phyloP scores from a whole-genome alignment of 108 stramenopile species.

The Cyclotella choctawhatcheeana region DNA sequence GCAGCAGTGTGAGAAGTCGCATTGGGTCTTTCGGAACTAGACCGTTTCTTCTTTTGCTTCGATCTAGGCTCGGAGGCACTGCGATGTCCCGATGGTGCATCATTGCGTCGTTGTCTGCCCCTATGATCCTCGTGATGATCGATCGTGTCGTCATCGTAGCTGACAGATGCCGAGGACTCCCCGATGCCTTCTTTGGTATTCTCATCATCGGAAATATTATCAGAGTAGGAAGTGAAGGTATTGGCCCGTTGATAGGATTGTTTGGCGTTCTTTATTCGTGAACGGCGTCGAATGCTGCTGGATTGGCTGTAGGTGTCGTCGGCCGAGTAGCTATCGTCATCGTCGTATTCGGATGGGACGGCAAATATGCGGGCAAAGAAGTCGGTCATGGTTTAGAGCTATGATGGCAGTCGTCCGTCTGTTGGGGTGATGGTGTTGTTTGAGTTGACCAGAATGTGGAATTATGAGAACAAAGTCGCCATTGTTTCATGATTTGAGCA shows the following conservation, averaged over 20 bases:
- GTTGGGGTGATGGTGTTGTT: no score
- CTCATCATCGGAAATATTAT: not conserved
- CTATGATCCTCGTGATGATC: not conserved
- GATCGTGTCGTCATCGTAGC: not conserved
- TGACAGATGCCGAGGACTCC: not conserved
- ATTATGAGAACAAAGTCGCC: no score
- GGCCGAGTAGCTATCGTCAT: conserved; percentile 16
- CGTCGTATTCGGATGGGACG: conserved; percentile 34
- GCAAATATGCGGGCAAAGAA: conserved; percentile 40
- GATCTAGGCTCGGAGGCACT: conserved; percentile 28
- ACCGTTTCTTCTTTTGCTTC: conserved; percentile 9
- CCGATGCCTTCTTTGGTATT: not conserved
- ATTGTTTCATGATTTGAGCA: no score
- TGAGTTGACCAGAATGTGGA: no score
- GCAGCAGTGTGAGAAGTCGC: not conserved
- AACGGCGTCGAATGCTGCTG: not conserved
- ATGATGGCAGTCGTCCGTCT: no score
- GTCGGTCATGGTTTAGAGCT: conserved; percentile 33
- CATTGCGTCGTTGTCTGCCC: conserved; percentile 31
- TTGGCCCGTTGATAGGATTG: not conserved
- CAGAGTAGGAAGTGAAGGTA: not conserved
- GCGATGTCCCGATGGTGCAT: conserved; percentile 6
- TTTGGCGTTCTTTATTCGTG: not conserved
- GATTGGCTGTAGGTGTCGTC: not conserved
- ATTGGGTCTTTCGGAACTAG: conserved; percentile 8